Evolutionary conservation across 2,329 filamentous ascomycete species (phyloP).

Genomic region (Lachnellula subtilissima): DNA sequence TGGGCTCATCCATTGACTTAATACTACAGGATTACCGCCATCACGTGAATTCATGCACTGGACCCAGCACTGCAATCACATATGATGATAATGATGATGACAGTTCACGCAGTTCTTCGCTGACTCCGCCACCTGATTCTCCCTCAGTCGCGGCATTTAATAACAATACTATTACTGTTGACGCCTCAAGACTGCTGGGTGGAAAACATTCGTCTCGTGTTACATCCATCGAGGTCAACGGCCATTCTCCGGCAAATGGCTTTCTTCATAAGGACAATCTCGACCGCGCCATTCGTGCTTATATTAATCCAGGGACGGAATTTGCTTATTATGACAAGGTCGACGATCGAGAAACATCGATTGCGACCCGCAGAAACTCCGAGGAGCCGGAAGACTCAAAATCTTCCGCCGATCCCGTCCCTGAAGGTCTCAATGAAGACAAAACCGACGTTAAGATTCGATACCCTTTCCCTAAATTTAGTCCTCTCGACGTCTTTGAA

Average conservation of each 20-base stretch:
- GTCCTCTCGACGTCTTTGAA: slow-evolving; percentile 19
- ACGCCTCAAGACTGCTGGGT: not conserved
- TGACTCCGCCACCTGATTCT: slow-evolving; percentile 20
- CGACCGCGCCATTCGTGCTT: slow-evolving; percentile 12
- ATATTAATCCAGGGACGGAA: slow-evolving; percentile 12
- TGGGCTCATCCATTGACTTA: slow-evolving; percentile 16
- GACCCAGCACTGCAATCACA: slow-evolving; percentile 15
- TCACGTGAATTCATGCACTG: slow-evolving; percentile 27
- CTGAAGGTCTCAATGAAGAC: slow-evolving; percentile 6
- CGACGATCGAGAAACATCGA: slow-evolving; percentile 16
- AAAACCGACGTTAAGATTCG: slow-evolving; percentile 8
- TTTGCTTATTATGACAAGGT: slow-evolving; percentile 24
- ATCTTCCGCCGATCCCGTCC: slow-evolving; percentile 1
- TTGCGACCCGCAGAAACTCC: slow-evolving; percentile 11
- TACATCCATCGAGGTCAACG: slow-evolving; percentile 9
- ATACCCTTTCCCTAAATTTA: slow-evolving; percentile 24
- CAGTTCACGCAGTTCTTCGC: slow-evolving; percentile 19
- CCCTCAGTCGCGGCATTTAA: slow-evolving; percentile 4
- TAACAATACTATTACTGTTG: slow-evolving; percentile 2
- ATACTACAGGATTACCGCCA: slow-evolving; percentile 23
- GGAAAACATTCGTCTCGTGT: not conserved
- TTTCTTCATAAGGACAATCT: slow-evolving; percentile 1
- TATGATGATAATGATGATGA: slow-evolving; percentile 7
- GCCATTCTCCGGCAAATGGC: not conserved
- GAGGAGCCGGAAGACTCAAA: slow-evolving; percentile 10